Evolutionary conservation across 164 flowering plant species (phyloP).

Genomic region (Aristolochia californica): DNA sequence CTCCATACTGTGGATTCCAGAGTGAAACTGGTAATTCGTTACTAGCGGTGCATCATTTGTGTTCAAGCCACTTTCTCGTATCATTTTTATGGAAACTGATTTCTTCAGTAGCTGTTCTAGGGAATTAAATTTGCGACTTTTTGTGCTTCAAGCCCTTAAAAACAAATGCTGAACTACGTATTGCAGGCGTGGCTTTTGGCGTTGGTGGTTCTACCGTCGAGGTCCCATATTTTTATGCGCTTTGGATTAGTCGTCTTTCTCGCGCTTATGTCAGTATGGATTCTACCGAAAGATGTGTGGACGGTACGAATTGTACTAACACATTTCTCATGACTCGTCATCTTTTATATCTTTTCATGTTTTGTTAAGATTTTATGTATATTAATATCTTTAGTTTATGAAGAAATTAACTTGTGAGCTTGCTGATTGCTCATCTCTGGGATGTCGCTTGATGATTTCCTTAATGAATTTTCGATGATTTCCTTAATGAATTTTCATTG

Average conservation of each 20-base stretch:
- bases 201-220: constrained; percentile 73
- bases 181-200: constrained; percentile 88
- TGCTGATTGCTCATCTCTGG: too few species aligned
- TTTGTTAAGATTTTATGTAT: background rate
- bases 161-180: background rate
- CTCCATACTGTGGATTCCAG: constrained; percentile 84
- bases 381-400: too few species aligned
- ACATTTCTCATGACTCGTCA: background rate
- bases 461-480: background rate
- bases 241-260: constrained; percentile 58
- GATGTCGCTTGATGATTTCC: background rate
- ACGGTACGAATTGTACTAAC: constrained; percentile 30
- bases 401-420: too few species aligned
- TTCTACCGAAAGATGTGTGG: constrained; percentile 73
- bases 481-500: constrained; percentile 1
- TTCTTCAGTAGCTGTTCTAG: background rate
- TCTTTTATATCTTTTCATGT: background rate
- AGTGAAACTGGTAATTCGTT: constrained; percentile 59
- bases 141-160: background rate
- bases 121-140: background rate
- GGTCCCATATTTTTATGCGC: constrained; percentile 63
- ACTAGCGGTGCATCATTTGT: too few species aligned
- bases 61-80: background rate
- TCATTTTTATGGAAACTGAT: background rate
- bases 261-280: constrained; percentile 56